Evolutionary conservation across 2,329 filamentous ascomycete species (phyloP).

Genomic region (Cadophora malorum): DNA sequence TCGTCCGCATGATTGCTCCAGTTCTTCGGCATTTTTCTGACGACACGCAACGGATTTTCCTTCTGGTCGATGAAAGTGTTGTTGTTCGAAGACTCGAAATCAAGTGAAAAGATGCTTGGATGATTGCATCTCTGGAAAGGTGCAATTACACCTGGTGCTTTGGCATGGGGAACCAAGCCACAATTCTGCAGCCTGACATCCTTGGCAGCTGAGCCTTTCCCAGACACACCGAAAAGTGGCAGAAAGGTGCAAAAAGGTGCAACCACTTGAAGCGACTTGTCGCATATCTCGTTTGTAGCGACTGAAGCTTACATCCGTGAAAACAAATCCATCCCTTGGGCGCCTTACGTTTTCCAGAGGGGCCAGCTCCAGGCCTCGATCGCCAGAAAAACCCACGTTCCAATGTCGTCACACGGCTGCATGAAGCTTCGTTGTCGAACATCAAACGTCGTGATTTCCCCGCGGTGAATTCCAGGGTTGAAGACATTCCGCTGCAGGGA

Average conservation of each 20-base stretch:
- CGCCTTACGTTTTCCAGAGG: neutral
- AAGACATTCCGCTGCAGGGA: neutral
- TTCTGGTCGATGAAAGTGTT: too few relatives aligned
- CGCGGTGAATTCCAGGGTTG: neutral
- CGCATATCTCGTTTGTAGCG: neutral
- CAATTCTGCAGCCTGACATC: neutral
- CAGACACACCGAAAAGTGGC: neutral
- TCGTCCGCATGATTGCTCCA: neutral
- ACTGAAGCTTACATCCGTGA: neutral
- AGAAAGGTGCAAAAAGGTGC: constrained; percentile 2
- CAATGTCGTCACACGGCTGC: neutral
- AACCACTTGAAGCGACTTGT: too few relatives aligned
- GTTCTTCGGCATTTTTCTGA: neutral
- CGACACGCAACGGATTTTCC: too few relatives aligned
- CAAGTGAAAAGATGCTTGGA: too few relatives aligned
- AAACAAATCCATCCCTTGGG: neutral
- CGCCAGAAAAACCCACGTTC: neutral
- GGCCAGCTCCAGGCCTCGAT: neutral
- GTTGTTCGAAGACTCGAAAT: too few relatives aligned
- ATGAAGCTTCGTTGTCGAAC: neutral
- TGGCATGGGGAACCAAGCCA: neutral
- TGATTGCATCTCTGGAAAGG: neutral
- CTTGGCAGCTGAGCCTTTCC: neutral
- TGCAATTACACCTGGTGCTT: neutral
- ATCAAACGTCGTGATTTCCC: neutral